Evolutionary conservation across 2,329 filamentous ascomycete species (phyloP).

Genomic region (Xylariaceae sp.): DNA sequence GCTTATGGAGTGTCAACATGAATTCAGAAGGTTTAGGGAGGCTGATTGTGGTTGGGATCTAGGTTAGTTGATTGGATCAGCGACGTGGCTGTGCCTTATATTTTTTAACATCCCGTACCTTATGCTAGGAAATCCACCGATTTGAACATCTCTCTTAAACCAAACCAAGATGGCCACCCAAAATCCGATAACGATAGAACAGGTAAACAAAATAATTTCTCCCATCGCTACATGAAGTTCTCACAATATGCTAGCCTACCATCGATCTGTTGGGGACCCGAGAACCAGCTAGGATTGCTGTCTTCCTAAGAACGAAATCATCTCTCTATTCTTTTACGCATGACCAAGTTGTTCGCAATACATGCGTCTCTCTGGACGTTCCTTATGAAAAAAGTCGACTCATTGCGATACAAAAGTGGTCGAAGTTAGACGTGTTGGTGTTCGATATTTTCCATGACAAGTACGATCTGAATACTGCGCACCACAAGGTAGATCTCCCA

Average conservation of each 20-base stretch:
- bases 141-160: too few species aligned
- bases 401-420: conserved; percentile 14
- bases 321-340: conserved; percentile 12
- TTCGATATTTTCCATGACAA: conserved; percentile 13
- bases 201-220: conserved; percentile 6
- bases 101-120: too few species aligned
- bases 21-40: too few species aligned
- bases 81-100: too few species aligned
- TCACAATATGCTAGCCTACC: conserved; percentile 8
- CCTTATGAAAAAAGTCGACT: conserved; percentile 16
- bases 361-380: conserved; percentile 2
- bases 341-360: conserved; percentile 8
- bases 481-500: conserved; percentile 16
- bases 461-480: conserved; percentile 15
- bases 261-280: conserved; percentile 12
- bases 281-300: conserved; percentile 10
- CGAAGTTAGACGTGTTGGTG: conserved; percentile 9
- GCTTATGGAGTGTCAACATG: too few species aligned
- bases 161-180: conserved; percentile 13
- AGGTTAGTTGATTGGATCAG: too few species aligned
- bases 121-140: too few species aligned
- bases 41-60: too few species aligned
- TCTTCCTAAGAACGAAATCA: conserved; percentile 20
- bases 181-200: conserved; percentile 12
- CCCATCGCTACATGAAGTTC: neutral